phyloP scores from a whole-genome alignment of 2,329 filamentous ascomycete species.

The Bipolaris gigantea region DNA sequence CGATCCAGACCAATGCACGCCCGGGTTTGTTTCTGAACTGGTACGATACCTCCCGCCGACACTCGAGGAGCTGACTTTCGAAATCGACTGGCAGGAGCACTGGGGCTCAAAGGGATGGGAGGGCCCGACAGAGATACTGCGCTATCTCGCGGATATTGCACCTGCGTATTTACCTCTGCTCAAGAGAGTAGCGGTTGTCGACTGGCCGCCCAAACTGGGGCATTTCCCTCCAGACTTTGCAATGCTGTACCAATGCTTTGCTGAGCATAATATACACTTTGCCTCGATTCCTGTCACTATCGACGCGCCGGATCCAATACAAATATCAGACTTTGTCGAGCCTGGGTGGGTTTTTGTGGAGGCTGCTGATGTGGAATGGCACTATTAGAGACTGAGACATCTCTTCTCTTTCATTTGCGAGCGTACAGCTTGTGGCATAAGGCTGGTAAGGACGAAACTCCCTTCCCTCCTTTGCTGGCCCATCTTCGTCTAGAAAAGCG shows the following conservation, averaged over 20 bases:
- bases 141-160: conserved; percentile 2
- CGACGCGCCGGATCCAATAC: conserved; percentile 4
- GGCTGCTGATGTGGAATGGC: background rate
- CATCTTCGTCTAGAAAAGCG: background rate
- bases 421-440: background rate
- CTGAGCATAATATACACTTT: conserved; percentile 1
- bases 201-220: conserved; percentile 9
- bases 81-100: conserved; percentile 11
- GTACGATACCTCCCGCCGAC: conserved; percentile 2
- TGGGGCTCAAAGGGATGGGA: conserved; percentile 12
- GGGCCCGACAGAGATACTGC: conserved; percentile 8
- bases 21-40: conserved; percentile 2
- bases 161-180: background rate
- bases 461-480: background rate
- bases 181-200: conserved; percentile 6
- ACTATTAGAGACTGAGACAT: background rate
- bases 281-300: conserved; percentile 5
- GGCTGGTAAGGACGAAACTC: background rate
- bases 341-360: conserved; percentile 9
- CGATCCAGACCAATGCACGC: background rate
- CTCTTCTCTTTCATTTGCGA: background rate
- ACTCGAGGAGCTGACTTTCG: conserved; percentile 8
- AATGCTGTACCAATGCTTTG: conserved; percentile 3
- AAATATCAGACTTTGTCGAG: conserved; percentile 6
- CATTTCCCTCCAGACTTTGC: conserved; percentile 8